Evolutionary conservation across 208 protist species (phyloP), one percentile per base, ranked within the genome.

Genomic region (Wallacemonas sp.): DNA sequence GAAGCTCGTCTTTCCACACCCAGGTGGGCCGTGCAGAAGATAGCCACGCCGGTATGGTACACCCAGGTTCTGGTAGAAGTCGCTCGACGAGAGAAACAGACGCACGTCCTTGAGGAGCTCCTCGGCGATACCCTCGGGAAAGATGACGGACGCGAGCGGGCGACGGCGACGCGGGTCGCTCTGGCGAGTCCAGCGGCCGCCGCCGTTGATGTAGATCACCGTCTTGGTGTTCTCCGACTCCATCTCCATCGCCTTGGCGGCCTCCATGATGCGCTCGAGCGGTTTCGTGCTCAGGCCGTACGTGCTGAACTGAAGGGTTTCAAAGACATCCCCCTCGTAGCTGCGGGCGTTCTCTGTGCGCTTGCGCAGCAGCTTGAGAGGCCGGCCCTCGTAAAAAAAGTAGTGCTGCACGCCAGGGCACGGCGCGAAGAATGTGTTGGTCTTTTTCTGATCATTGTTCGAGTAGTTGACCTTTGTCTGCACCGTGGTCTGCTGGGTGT

Each of bases 11-110:
- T 99, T 99, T 31, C 97, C 97, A 54, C 92, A 95, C 4, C 97
- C 97, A 3, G 97, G 97, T 22, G 95, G 95, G 0, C 97, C 97
- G 74, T 98, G 91, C 16, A 99, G 72, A 7, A 99, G 77, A 71
- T 98, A 97, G n/a, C 95, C 95, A 31, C 97, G 82, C 41, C 97
- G 87, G 81, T 98, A 98, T 12, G 96, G 94, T 32, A 99, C 94
- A 20, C 97, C 97, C 14, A 96, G 83, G 22, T 92, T 68, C 12
- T 83, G 71, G 82, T 98, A 99, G 77, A 96, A 98, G 8, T 82
- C 52, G 18, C 72, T 74, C 20, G 83, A 90, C 22, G 61, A 63
- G 8, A 98, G 70, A 62, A 98, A 98, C 11, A 86, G 74, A 3
- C 71, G 48, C 11, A 97, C 84, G 68, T 98, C 96, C 3, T 61